These are phyloP conservation scores for Alternaria gansuensis DNA, from an alignment of 2,329 filamentous ascomycete genomes.

Conservation along the genomic window DNA sequence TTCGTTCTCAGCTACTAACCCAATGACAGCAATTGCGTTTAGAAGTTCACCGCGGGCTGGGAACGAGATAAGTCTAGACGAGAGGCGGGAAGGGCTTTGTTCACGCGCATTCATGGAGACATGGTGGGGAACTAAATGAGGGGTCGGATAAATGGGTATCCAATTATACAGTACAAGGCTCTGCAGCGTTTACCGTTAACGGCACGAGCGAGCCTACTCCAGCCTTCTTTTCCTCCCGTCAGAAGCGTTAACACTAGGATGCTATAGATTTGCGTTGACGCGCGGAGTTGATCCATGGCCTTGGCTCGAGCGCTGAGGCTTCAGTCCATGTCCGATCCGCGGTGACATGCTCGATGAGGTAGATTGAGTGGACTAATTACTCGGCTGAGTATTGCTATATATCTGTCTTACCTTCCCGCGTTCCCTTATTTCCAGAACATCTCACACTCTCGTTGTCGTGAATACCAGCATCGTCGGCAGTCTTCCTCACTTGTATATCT, in stretches of 20 bases:
- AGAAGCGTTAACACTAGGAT: slow-evolving; percentile 34
- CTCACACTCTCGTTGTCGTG: slow-evolving; percentile 41
- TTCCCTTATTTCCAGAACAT: slow-evolving; percentile 19
- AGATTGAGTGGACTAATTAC: slow-evolving; percentile 26
- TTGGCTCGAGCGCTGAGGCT: slow-evolving; percentile 30
- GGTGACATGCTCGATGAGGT: slow-evolving; percentile 37
- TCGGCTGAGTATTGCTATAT: slow-evolving; percentile 38
- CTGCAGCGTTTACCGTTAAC: slow-evolving; percentile 18
- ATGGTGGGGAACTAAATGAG: slow-evolving; percentile 33
- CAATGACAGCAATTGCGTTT: slow-evolving; percentile 5
- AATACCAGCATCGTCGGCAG: slow-evolving; percentile 30
- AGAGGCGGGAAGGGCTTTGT: slow-evolving; percentile 30
- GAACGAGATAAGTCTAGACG: slow-evolving; percentile 29
- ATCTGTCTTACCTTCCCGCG: slow-evolving; percentile 35
- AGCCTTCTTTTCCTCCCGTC: slow-evolving; percentile 35
- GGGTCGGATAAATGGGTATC: slow-evolving; percentile 35
- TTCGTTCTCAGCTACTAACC: background rate
- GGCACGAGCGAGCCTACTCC: slow-evolving; percentile 26
- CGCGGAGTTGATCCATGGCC: slow-evolving; percentile 39
- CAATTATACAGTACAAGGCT: slow-evolving; percentile 28
- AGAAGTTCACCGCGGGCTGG: slow-evolving; percentile 4
- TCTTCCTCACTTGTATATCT: slow-evolving; percentile 16
- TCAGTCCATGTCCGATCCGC: slow-evolving; percentile 31
- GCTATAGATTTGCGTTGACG: slow-evolving; percentile 38
- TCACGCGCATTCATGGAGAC: slow-evolving; percentile 20